Evolutionary conservation across 345 rosid species (phyloP).

Genomic region (Bretschneidera sinensis): DNA sequence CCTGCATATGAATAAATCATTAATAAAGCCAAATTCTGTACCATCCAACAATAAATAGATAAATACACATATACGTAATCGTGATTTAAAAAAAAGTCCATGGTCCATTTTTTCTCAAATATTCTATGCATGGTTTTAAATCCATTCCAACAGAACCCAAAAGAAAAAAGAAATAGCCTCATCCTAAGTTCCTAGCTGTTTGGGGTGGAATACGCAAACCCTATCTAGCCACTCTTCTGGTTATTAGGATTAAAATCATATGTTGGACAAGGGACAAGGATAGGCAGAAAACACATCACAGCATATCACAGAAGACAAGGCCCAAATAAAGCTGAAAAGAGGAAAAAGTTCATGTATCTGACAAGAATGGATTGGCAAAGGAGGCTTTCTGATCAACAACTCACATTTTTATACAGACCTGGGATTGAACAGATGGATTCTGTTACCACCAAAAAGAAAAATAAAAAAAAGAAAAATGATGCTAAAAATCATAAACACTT

Average conservation of each 20-base stretch:
- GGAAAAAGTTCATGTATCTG: not conserved
- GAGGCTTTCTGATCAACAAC: too few species aligned
- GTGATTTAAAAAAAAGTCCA: too few species aligned
- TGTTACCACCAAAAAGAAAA: not conserved
- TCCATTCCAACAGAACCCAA: too few species aligned
- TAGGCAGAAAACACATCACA: not conserved
- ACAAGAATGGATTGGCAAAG: too few species aligned
- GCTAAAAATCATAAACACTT: not conserved
- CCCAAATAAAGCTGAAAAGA: not conserved
- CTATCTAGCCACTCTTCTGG: not conserved
- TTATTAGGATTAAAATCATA: not conserved
- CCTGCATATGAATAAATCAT: slow-evolving; percentile 35
- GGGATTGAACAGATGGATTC: too few species aligned
- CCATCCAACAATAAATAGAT: not conserved
- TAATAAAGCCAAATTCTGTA: not conserved
- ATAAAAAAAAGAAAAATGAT: not conserved
- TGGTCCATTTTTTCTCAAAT: too few species aligned
- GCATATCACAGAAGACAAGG: not conserved
- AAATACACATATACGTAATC: too few species aligned
- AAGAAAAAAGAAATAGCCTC: too few species aligned
- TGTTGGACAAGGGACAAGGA: too few species aligned
- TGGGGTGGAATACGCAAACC: not conserved
- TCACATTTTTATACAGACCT: too few species aligned
- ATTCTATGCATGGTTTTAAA: not conserved
- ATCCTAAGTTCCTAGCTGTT: too few species aligned